Percentiles rank a stretch among this genome's conserved stretches.
These are phyloP conservation scores for Epichloe baconii DNA, from an alignment of 2,329 filamentous ascomycete species.

Conservation along the genomic window DNA sequence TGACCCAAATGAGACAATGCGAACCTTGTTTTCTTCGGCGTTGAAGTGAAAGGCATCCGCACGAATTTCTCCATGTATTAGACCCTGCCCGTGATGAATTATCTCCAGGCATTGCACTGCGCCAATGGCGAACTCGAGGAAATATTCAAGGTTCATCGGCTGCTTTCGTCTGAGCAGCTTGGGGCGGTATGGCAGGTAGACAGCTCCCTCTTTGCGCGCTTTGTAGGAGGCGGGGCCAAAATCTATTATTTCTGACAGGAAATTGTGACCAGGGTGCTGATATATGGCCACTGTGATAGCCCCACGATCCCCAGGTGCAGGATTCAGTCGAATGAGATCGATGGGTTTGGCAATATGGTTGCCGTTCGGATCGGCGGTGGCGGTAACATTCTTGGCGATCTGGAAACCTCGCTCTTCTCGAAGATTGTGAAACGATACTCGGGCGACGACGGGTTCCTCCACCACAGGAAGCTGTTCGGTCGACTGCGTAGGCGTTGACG, in stretches of 20 bases:
- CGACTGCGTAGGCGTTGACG: conserved; percentile 19
- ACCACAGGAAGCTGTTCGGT: conserved; percentile 35
- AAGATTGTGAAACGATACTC: conserved; percentile 69
- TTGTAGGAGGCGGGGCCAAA: conserved; percentile 65
- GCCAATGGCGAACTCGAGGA: conserved; percentile 85
- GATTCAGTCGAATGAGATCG: conserved; percentile 60
- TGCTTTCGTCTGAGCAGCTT: conserved; percentile 34
- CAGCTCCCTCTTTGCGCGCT: conserved; percentile 38
- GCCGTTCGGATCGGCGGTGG: conserved; percentile 57
- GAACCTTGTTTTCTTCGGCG: conserved; percentile 54
- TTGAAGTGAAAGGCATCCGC: conserved; percentile 88
- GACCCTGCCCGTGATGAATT: conserved; percentile 75
- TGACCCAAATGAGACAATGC: conserved; percentile 73
- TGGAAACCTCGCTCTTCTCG: conserved; percentile 82
- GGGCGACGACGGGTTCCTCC: conserved; percentile 61
- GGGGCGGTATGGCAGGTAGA: conserved; percentile 31
- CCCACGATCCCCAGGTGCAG: conserved; percentile 53
- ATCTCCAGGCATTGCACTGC: conserved; percentile 77
- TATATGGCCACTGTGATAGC: conserved; percentile 72
- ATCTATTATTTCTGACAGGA: conserved; percentile 56
- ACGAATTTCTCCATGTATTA: conserved; percentile 82
- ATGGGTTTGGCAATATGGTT: conserved; percentile 70
- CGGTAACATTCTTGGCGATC: conserved; percentile 59
- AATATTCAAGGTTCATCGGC: conserved; percentile 58
- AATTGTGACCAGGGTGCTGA: conserved; percentile 63